Percentiles rank a stretch among this genome's conserved stretches.
Evolutionary conservation across 1,284 basidiomycete genomes (phyloP).

Genomic region (Boletellus dicymbophilus): DNA sequence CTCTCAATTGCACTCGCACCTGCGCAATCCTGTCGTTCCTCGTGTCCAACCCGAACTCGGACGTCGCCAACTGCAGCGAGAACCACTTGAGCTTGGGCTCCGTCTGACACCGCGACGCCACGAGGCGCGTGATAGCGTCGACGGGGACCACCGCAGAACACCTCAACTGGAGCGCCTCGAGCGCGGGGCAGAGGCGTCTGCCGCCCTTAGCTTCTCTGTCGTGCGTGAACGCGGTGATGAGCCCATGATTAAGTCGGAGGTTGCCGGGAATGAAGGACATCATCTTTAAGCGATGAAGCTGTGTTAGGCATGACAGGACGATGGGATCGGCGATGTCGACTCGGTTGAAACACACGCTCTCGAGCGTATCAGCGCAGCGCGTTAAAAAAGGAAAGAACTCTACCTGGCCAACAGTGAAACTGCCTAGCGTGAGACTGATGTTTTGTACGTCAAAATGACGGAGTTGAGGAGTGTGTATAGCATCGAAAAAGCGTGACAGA

Average conservation of each 20-base stretch:
- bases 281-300: conserved; percentile 18
- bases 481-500: conserved; percentile 25
- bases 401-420: conserved; percentile 24
- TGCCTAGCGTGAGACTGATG: conserved; percentile 29
- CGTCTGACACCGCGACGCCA: conserved; percentile 23
- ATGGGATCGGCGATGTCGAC: conserved; percentile 25
- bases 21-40: conserved; percentile 23
- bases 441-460: conserved; percentile 28
- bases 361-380: conserved; percentile 33
- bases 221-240: conserved; percentile 22
- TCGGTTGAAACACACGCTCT: conserved; percentile 23
- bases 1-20: neutral
- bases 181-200: conserved; percentile 23
- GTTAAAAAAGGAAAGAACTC: conserved; percentile 30
- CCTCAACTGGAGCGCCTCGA: conserved; percentile 27
- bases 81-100: conserved; percentile 20
- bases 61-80: conserved; percentile 27
- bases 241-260: conserved; percentile 31
- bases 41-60: conserved; percentile 31
- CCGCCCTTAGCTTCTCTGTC: neutral
- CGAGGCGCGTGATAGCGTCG: conserved; percentile 25
- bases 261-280: conserved; percentile 27
- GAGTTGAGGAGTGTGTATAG: conserved; percentile 27
- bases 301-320: conserved; percentile 24
- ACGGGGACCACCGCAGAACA: conserved; percentile 27